Percentiles rank a stretch among this genome's conserved stretches.
These are phyloP conservation scores for Ambrosia artemisiifolia DNA, from an alignment of 129 eudicot genomes.

Conservation along the genomic window DNA sequence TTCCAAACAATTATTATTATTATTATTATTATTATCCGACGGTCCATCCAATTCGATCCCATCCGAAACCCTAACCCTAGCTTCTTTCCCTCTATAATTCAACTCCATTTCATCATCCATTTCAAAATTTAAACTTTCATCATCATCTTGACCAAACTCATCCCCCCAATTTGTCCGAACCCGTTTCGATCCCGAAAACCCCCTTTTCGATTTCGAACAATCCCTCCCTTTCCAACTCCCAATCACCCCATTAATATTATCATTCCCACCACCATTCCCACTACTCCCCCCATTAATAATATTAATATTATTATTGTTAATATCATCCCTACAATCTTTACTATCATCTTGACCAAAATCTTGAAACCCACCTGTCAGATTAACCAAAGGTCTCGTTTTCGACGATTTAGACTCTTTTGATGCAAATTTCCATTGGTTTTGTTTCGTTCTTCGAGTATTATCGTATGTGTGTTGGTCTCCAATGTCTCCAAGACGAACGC, in stretches of 20 bases:
- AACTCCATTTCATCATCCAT: conserved; percentile 35
- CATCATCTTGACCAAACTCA: conserved; percentile 32
- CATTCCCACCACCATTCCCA: conserved; percentile 4
- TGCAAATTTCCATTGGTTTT: conserved; percentile 43
- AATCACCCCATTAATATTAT: conserved; percentile 18
- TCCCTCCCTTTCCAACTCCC: conserved; percentile 46
- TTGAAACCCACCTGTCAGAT: conserved; percentile 36
- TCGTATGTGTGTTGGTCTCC: conserved; percentile 52
- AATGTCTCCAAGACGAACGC: conserved; percentile 88
- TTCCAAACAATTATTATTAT: conserved; percentile 30
- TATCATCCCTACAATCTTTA: conserved; percentile 25
- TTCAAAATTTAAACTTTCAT: conserved; percentile 43
- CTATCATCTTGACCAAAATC: conserved; percentile 22
- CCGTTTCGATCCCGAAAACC: conserved; percentile 30
- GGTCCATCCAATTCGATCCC: conserved; percentile 30
- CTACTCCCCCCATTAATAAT: neutral
- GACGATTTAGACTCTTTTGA: conserved; percentile 48
- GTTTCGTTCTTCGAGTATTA: conserved; percentile 46
- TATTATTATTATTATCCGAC: conserved; percentile 39
- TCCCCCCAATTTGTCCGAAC: conserved; percentile 47
- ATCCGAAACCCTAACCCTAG: conserved; percentile 50
- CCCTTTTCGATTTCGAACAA: conserved; percentile 32
- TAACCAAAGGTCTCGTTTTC: conserved; percentile 48
- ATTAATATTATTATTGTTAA: conserved; percentile 6
- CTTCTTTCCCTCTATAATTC: conserved; percentile 20